These are phyloP conservation scores for Pleoardoris graminearum DNA, from an alignment of 2,329 filamentous ascomycete species.

Conservation along the genomic window DNA sequence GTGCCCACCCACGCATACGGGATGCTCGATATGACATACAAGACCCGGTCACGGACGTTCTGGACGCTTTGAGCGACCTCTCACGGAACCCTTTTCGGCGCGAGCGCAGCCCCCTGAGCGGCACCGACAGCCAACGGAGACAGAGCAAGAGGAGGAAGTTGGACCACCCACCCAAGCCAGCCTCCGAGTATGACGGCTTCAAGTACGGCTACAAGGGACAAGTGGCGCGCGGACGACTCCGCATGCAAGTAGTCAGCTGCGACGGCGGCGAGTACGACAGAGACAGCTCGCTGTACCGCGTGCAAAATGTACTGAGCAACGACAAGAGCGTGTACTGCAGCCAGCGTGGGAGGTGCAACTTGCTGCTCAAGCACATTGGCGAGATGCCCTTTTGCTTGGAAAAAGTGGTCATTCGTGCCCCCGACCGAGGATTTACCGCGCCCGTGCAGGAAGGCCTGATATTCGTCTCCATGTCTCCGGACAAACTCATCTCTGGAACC, in stretches of 20 bases:
- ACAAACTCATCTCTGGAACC: slow-evolving; percentile 74
- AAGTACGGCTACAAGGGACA: slow-evolving; percentile 87
- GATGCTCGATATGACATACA: slow-evolving; percentile 29
- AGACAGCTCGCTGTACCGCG: slow-evolving; percentile 52
- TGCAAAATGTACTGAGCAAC: slow-evolving; percentile 79
- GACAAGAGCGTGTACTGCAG: slow-evolving; percentile 89
- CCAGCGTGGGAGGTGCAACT: slow-evolving; percentile 82
- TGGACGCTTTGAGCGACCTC: slow-evolving; percentile 29
- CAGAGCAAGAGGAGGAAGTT: slow-evolving; percentile 46
- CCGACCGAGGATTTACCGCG: slow-evolving; percentile 77
- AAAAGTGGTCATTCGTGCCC: slow-evolving; percentile 86
- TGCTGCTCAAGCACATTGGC: slow-evolving; percentile 80
- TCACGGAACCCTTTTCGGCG: slow-evolving; percentile 26
- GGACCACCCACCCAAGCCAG: slow-evolving; percentile 36
- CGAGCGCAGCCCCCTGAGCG: slow-evolving; percentile 28
- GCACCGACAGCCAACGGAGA: slow-evolving; percentile 26
- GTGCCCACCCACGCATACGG: slow-evolving; percentile 36
- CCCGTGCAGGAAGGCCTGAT: slow-evolving; percentile 91
- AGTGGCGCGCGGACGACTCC: slow-evolving; percentile 77
- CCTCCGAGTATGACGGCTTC: slow-evolving; percentile 52
- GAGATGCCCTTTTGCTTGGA: slow-evolving; percentile 80
- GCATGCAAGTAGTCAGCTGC: slow-evolving; percentile 87
- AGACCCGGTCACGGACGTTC: slow-evolving; percentile 25
- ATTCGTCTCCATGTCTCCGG: slow-evolving; percentile 83
- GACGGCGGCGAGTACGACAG: slow-evolving; percentile 75